phyloP scores from a whole-genome alignment of 2,329 filamentous ascomycete species.

The Claviceps sp. region DNA sequence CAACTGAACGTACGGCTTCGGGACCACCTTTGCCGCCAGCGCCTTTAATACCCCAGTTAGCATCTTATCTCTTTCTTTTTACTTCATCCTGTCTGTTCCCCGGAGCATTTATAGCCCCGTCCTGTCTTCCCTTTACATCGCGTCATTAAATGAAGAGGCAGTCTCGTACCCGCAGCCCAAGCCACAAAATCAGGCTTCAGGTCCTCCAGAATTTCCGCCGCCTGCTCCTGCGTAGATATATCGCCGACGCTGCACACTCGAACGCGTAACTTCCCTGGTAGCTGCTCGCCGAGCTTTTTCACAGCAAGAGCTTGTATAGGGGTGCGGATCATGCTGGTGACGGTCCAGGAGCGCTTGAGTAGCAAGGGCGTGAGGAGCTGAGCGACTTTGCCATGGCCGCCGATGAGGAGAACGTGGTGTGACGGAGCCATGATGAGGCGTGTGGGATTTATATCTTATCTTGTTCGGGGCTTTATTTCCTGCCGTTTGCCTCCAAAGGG shows the following conservation, averaged over 20 bases:
- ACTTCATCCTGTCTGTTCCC: no score
- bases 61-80: background rate
- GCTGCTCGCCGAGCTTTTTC: constrained; percentile 42
- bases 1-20: constrained; percentile 24
- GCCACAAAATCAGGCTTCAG: constrained; percentile 53
- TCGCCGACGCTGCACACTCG: constrained; percentile 60
- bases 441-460: background rate
- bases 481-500: no score
- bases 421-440: constrained; percentile 15
- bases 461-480: no score
- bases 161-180: constrained; percentile 47
- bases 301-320: constrained; percentile 52
- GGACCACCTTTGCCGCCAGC: constrained; percentile 47
- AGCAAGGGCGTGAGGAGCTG: constrained; percentile 64
- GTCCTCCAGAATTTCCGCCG: constrained; percentile 46
- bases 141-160: background rate
- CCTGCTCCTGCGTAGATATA: constrained; percentile 48
- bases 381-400: constrained; percentile 70
- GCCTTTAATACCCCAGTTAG: constrained; percentile 19
- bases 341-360: constrained; percentile 58
- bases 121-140: background rate
- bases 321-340: constrained; percentile 66
- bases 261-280: constrained; percentile 52
- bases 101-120: no score
- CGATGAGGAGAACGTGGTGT: constrained; percentile 55